A percentile compares a stretch with the other conserved stretches of the same genome.
Evolutionary conservation across 78 protist species (phyloP).

Genomic region (Bodo saltans): DNA sequence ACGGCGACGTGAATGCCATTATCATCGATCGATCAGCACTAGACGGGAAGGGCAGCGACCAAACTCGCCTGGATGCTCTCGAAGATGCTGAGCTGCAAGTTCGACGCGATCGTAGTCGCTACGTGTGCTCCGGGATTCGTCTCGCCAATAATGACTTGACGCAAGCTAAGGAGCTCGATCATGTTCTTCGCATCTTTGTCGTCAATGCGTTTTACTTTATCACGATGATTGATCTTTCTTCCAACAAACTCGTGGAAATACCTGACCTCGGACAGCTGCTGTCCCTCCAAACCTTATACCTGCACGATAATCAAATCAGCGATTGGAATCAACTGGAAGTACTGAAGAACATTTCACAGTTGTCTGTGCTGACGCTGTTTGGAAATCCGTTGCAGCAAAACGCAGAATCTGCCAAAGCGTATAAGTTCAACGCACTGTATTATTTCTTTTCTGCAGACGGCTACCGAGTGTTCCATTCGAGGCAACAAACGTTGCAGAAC

Average conservation of each 20-base stretch:
- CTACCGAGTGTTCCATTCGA: too few species aligned
- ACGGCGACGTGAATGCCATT: background rate
- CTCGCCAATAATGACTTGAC: background rate
- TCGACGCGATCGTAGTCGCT: background rate
- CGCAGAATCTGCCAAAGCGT: background rate
- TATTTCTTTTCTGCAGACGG: too few species aligned
- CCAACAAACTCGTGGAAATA: background rate
- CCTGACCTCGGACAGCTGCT: constrained; percentile 18
- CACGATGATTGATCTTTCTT: constrained; percentile 5
- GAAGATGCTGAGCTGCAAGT: background rate
- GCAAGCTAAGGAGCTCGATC: background rate
- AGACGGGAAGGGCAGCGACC: background rate
- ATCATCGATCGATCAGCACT: background rate
- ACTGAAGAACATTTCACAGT: background rate
- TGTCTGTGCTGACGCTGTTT: background rate
- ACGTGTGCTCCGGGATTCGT: background rate
- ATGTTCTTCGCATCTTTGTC: background rate
- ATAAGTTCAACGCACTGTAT: background rate
- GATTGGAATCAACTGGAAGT: background rate
- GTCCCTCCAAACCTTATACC: background rate
- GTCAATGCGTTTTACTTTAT: constrained; percentile 19
- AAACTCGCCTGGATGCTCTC: background rate
- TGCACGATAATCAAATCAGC: background rate
- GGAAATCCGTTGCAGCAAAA: constrained; percentile 14
- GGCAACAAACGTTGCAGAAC: too few species aligned